phyloP scores from a whole-genome alignment of 495 filamentous ascomycete species.

The Hyaloscypha hepaticicola region DNA sequence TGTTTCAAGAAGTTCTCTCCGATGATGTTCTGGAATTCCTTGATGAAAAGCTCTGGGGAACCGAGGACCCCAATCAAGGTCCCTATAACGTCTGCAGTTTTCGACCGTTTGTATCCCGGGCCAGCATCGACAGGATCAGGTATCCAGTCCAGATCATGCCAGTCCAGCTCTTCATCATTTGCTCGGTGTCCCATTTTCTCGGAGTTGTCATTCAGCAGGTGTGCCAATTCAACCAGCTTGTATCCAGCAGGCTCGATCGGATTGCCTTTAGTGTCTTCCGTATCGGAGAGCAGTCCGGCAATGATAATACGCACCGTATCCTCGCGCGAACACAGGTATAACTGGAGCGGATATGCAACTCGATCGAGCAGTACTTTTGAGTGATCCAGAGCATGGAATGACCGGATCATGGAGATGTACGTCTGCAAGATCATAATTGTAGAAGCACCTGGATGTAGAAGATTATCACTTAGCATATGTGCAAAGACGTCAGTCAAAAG shows the following conservation, averaged over 20 bases:
- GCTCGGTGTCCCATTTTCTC: conserved; percentile 44
- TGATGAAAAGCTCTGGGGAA: conserved; percentile 84
- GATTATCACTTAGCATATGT: conserved; percentile 60
- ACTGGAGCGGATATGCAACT: conserved; percentile 76
- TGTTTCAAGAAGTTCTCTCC: conserved; percentile 76
- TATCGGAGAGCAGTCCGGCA: conserved; percentile 74
- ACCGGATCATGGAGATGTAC: conserved; percentile 90
- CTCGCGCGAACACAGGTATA: conserved; percentile 89
- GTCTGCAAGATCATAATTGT: conserved; percentile 85
- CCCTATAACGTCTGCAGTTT: conserved; percentile 86
- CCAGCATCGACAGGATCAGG: conserved; percentile 92
- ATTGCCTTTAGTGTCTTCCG: conserved; percentile 50
- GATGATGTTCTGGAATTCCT: conserved; percentile 84
- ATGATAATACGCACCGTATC: conserved; percentile 90
- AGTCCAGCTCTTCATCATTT: conserved; percentile 73
- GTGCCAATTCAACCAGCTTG: conserved; percentile 70
- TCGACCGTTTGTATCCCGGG: conserved; percentile 85
- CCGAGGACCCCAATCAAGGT: conserved; percentile 86
- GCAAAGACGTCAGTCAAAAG: conserved; percentile 74
- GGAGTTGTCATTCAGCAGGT: conserved; percentile 65
- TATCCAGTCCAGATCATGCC: conserved; percentile 86
- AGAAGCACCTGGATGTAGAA: conserved; percentile 85
- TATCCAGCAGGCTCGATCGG: conserved; percentile 26
- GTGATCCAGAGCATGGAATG: conserved; percentile 84
- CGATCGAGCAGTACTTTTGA: conserved; percentile 89